These are phyloP conservation scores for Spiraea crenata DNA, from an alignment of 331 rosid species.

Conservation along the genomic window DNA sequence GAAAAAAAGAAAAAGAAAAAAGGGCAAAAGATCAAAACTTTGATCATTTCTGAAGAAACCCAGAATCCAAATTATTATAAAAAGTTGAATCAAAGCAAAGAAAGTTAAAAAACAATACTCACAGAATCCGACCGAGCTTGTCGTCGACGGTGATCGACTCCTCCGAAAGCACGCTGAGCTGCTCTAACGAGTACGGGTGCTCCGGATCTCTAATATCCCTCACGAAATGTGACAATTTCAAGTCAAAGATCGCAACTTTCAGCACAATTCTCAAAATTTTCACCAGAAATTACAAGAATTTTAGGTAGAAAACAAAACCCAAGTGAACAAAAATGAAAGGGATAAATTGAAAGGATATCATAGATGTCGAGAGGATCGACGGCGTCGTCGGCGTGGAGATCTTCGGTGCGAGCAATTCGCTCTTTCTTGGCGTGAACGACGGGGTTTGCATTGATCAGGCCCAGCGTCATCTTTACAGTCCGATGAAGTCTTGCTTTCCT, in stretches of 20 bases:
- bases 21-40: not conserved
- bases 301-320: not conserved
- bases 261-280: not conserved
- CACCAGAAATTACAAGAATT: not conserved
- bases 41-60: not conserved
- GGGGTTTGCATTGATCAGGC: slow-evolving; percentile 93
- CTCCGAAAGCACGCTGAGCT: slow-evolving; percentile 95
- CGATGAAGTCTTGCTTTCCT: no score
- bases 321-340: not conserved
- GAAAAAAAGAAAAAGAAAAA: not conserved
- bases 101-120: slow-evolving; percentile 19
- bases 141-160: slow-evolving; percentile 93
- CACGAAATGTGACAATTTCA: slow-evolving; percentile 64
- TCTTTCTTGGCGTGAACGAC: slow-evolving; percentile 95
- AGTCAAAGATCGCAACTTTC: slow-evolving; percentile 57
- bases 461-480: slow-evolving; percentile 64
- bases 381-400: slow-evolving; percentile 56
- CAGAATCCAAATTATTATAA: not conserved
- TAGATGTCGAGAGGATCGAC: slow-evolving; percentile 93
- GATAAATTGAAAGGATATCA: slow-evolving; percentile 65
- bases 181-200: slow-evolving; percentile 94
- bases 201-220: slow-evolving; percentile 99
- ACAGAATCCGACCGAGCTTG: slow-evolving; percentile 82
- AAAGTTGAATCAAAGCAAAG: not conserved
- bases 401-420: slow-evolving; percentile 71